Evolutionary conservation across 495 filamentous ascomycete species (phyloP).

Genomic region (Chlorociboria aeruginascens): DNA sequence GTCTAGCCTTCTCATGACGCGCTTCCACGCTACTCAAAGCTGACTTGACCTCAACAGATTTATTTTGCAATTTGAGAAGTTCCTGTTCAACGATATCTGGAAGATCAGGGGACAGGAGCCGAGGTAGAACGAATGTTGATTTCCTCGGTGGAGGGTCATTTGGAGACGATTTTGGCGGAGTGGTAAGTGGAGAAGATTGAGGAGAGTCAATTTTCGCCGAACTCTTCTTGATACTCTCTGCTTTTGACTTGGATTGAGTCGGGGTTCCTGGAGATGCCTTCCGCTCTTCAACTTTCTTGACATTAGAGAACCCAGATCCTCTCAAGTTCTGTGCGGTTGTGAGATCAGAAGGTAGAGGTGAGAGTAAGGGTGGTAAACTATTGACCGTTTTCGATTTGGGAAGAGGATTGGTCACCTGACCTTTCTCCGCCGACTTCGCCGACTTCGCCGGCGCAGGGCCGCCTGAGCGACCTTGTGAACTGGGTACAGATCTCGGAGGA

Average conservation of each 20-base stretch:
- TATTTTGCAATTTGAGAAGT: slow-evolving; percentile 12
- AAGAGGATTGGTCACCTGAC: neutral
- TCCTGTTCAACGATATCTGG: slow-evolving; percentile 15
- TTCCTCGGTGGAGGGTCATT: slow-evolving; percentile 1
- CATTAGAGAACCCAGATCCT: neutral
- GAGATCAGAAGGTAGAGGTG: slow-evolving; percentile 16
- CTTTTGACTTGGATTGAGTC: too few relatives aligned
- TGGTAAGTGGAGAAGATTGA: slow-evolving; percentile 2
- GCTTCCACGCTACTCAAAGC: slow-evolving; percentile 10
- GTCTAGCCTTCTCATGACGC: slow-evolving; percentile 16
- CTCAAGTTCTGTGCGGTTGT: neutral
- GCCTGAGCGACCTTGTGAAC: too few relatives aligned
- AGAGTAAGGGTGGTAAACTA: slow-evolving; percentile 11
- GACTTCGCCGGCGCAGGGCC: too few relatives aligned
- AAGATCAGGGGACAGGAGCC: slow-evolving; percentile 16
- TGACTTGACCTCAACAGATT: slow-evolving; percentile 2
- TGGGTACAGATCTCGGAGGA: neutral
- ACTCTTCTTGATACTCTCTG: too few relatives aligned
- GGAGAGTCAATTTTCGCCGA: neutral
- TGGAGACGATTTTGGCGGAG: slow-evolving; percentile 1
- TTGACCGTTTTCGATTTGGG: slow-evolving; percentile 9
- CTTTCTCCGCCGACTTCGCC: neutral
- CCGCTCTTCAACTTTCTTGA: neutral
- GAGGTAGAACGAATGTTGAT: slow-evolving; percentile 7
- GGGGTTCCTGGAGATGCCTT: neutral